These are phyloP conservation scores for Moesziomyces globuligerus DNA, from an alignment of 1,284 basidiomycete species.

Conservation along the genomic window DNA sequence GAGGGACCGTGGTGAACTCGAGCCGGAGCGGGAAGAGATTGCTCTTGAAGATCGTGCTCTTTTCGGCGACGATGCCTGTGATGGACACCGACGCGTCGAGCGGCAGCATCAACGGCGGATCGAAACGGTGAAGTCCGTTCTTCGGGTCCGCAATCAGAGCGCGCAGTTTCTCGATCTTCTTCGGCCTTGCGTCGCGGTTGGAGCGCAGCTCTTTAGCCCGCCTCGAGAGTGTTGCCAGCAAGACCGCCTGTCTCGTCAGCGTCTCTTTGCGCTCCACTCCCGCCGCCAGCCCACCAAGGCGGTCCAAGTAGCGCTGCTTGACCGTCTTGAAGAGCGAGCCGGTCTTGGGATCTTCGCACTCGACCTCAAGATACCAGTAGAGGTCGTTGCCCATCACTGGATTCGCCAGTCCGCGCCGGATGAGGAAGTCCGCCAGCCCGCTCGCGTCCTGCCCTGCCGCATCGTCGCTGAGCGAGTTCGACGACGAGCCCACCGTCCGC, in stretches of 20 bases:
- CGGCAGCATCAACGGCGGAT: slow-evolving; percentile 72
- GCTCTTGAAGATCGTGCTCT: slow-evolving; percentile 96
- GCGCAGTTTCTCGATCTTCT: slow-evolving; percentile 95
- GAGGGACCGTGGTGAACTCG: slow-evolving; percentile 73
- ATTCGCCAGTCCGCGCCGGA: slow-evolving; percentile 83
- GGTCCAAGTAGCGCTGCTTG: slow-evolving; percentile 85
- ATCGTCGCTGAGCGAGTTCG: slow-evolving; percentile 16
- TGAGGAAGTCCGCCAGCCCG: slow-evolving; percentile 74
- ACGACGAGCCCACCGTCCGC: slow-evolving; percentile 15
- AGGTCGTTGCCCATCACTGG: slow-evolving; percentile 86
- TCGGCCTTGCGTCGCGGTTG: slow-evolving; percentile 90
- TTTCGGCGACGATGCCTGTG: slow-evolving; percentile 86
- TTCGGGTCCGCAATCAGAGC: slow-evolving; percentile 84
- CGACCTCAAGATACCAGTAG: slow-evolving; percentile 98
- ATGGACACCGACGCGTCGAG: slow-evolving; percentile 85
- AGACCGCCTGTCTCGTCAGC: slow-evolving; percentile 74
- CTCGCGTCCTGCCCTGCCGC: slow-evolving; percentile 17
- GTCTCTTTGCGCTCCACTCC: slow-evolving; percentile 23
- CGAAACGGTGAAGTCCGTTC: slow-evolving; percentile 71
- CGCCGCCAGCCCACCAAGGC: slow-evolving; percentile 10
- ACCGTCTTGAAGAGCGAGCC: slow-evolving; percentile 93
- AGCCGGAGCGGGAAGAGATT: slow-evolving; percentile 91
- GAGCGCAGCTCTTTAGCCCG: slow-evolving; percentile 85
- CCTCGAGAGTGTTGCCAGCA: slow-evolving; percentile 80
- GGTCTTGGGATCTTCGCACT: slow-evolving; percentile 77